These are phyloP conservation scores for Lentinula lateritia DNA, from an alignment of 768 basidiomycete species.

Conservation along the genomic window DNA sequence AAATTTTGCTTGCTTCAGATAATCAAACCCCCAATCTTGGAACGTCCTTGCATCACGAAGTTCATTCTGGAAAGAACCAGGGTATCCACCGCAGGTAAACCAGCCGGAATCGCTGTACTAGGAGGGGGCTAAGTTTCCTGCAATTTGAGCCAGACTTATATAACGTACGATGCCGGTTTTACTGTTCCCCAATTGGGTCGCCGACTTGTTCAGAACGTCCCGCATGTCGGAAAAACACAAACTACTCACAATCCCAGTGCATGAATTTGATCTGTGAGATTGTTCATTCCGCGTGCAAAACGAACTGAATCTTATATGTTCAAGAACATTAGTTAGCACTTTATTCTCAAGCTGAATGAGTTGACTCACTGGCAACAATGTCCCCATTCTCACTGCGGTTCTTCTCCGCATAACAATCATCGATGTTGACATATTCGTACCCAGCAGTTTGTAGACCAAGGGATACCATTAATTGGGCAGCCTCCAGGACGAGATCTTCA, in stretches of 20 bases:
- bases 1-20: conserved; percentile 46
- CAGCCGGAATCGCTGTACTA: conserved; percentile 63
- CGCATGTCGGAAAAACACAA: background rate
- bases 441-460: conserved; percentile 54
- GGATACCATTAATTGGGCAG: conserved; percentile 47
- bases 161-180: conserved; percentile 37
- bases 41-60: conserved; percentile 49
- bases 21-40: conserved; percentile 63
- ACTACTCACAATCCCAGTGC: conserved; percentile 48
- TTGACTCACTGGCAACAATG: conserved; percentile 42
- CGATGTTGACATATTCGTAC: conserved; percentile 56
- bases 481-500: conserved; percentile 44
- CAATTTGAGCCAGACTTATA: background rate
- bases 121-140: background rate
- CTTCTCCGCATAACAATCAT: conserved; percentile 62
- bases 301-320: conserved; percentile 35
- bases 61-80: conserved; percentile 61
- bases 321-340: background rate
- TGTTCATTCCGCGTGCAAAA: conserved; percentile 53
- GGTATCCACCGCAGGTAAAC: conserved; percentile 64
- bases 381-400: conserved; percentile 43
- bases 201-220: background rate
- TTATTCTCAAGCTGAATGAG: background rate
- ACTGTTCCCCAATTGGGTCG: conserved; percentile 14
- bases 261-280: conserved; percentile 51